A percentile compares a stretch with the other conserved stretches of the same genome.
Conservation (phyloP, 148 eudicot species). For the Arbutus unedo region DNA sequence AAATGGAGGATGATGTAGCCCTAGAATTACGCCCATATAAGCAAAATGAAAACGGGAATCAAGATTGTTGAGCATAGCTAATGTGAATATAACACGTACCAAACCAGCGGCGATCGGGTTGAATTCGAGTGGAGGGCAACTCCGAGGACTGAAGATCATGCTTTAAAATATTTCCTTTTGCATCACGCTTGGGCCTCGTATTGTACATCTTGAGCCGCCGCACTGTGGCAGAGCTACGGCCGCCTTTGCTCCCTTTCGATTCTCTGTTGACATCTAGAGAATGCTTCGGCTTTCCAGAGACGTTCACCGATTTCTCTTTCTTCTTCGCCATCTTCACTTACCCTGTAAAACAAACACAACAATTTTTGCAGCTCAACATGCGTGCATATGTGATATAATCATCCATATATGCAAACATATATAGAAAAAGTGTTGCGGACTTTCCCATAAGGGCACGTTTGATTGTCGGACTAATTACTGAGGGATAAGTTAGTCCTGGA, state of each 20-base stretch:
- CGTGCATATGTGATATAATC: not conserved
- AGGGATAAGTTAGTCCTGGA: too few relatives aligned
- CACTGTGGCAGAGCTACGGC: conserved; percentile 81
- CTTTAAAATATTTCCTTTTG: conserved; percentile 45
- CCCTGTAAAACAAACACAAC: not conserved
- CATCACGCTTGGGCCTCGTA: conserved; percentile 57
- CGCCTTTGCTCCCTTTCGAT: conserved; percentile 26
- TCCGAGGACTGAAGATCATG: conserved; percentile 66
- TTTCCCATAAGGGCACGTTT: not conserved
- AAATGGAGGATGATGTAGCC: not conserved
- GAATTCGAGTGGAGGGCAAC: conserved; percentile 76
- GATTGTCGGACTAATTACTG: too few relatives aligned
- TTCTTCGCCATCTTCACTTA: conserved; percentile 55
- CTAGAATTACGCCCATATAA: not conserved
- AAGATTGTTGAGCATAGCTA: not conserved
- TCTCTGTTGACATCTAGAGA: conserved; percentile 73
- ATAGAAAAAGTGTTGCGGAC: not conserved
- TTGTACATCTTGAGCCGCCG: conserved; percentile 96
- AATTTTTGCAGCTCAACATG: not conserved
- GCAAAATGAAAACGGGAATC: not conserved
- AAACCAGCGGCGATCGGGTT: conserved; percentile 95
- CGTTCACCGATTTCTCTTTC: conserved; percentile 55
- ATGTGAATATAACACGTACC: conserved; percentile 31
- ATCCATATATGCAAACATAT: not conserved
- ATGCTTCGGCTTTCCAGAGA: conserved; percentile 73